These are phyloP conservation scores for Neocallimastix lanati DNA, from an alignment of 192 early-diverging fungal species.

Conservation along the genomic window DNA sequence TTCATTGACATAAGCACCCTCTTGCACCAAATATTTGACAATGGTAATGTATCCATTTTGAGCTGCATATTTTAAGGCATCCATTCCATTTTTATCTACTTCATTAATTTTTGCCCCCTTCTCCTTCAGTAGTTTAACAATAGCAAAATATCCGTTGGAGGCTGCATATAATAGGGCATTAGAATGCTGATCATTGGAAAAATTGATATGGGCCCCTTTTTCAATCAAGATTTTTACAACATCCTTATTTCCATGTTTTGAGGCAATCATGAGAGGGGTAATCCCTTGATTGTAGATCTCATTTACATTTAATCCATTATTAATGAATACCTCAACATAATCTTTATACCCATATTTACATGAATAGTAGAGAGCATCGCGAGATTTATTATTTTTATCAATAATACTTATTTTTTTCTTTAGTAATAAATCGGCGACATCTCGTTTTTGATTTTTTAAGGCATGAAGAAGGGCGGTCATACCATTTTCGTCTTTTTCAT, in stretches of 20 bases:
- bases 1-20: not conserved
- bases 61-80: not conserved
- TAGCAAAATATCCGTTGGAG: not conserved
- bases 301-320: not conserved
- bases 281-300: not conserved
- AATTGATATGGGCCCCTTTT: not conserved
- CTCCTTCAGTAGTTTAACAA: not conserved
- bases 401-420: not conserved
- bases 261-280: not conserved
- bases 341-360: not conserved
- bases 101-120: not conserved
- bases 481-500: not conserved
- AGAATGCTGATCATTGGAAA: not conserved
- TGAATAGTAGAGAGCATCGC: not conserved
- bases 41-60: not conserved
- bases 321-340: not conserved
- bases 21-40: not conserved
- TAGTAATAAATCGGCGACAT: not conserved
- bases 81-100: not conserved
- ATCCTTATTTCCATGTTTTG: not conserved
- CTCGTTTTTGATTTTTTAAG: not conserved
- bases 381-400: not conserved
- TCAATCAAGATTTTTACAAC: not conserved
- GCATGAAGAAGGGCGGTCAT: not conserved
- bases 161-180: not conserved